Conservation (phyloP, 495 filamentous ascomycete species). For the Aspergillus sclerotioniger region DNA sequence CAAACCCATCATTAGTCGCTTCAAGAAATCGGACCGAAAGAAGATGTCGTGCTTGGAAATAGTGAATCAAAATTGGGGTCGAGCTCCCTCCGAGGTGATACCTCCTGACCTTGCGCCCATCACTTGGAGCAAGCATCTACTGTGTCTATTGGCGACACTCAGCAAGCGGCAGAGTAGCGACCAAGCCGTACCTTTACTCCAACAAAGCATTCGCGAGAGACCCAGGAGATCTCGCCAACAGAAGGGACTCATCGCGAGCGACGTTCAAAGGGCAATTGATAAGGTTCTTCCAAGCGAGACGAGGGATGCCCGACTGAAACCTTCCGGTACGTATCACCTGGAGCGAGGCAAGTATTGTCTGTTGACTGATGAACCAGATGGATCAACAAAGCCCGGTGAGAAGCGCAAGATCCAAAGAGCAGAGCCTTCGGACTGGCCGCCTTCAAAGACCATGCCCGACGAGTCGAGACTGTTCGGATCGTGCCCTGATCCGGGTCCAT, state of each 20-base stretch:
- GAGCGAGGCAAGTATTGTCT: no score
- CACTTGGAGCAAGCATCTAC: constrained; percentile 3
- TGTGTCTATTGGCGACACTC: background rate
- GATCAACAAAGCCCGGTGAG: no score
- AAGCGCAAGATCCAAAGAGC: no score
- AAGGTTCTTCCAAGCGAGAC: background rate
- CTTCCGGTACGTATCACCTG: no score
- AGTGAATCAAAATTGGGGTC: background rate
- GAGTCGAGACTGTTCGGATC: no score
- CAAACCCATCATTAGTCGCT: background rate
- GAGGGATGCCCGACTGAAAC: background rate
- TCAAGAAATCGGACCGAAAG: background rate
- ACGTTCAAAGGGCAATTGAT: background rate
- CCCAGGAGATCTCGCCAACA: background rate
- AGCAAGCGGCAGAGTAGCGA: background rate
- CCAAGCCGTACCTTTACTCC: background rate
- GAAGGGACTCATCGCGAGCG: background rate
- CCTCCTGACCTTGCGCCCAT: background rate
- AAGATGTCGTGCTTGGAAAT: background rate
- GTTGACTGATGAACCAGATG: no score
- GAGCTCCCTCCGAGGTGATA: background rate
- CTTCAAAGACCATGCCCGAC: no score
- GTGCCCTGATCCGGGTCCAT: background rate
- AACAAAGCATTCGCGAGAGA: background rate
- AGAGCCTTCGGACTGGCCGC: no score